Evolutionary conservation across 495 filamentous ascomycete species (phyloP).

Genomic region (Neurospora sp.): DNA sequence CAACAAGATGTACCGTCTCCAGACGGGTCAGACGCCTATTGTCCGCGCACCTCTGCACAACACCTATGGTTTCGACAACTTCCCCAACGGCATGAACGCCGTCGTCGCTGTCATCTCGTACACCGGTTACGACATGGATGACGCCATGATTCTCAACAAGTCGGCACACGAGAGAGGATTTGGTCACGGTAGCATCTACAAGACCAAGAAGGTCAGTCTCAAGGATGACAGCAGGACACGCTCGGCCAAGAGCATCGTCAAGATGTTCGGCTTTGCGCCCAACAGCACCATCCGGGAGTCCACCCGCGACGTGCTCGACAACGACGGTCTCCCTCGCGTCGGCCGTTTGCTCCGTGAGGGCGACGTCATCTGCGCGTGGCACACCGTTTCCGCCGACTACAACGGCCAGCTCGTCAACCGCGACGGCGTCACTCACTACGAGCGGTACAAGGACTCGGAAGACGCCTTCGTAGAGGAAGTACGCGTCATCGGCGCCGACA

Average conservation of each 20-base stretch:
- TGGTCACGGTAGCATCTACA: slow-evolving; percentile 92
- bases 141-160: slow-evolving; percentile 99
- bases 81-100: slow-evolving; percentile 94
- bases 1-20: slow-evolving; percentile 91
- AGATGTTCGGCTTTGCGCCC: slow-evolving; percentile 80
- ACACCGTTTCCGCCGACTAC: slow-evolving; percentile 75
- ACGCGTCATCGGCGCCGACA: slow-evolving; percentile 73
- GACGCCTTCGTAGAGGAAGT: slow-evolving; percentile 85
- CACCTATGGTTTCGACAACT: slow-evolving; percentile 94
- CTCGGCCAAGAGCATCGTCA: slow-evolving; percentile 46
- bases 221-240: slow-evolving; percentile 56
- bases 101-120: slow-evolving; percentile 97
- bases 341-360: slow-evolving; percentile 68
- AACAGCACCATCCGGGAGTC: slow-evolving; percentile 52
- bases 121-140: slow-evolving; percentile 99
- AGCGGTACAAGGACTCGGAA: slow-evolving; percentile 88
- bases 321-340: slow-evolving; percentile 74
- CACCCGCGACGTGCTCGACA: slow-evolving; percentile 60
- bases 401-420: slow-evolving; percentile 64
- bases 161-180: slow-evolving; percentile 97
- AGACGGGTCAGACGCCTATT: slow-evolving; percentile 92
- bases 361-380: slow-evolving; percentile 76
- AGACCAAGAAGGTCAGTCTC: slow-evolving; percentile 80
- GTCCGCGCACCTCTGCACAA: slow-evolving; percentile 88
- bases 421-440: slow-evolving; percentile 68